Percentiles rank a stretch among this genome's conserved stretches.
phyloP scores from a whole-genome alignment of 2,329 filamentous ascomycete genomes.

The Aspergillus nomiae region DNA sequence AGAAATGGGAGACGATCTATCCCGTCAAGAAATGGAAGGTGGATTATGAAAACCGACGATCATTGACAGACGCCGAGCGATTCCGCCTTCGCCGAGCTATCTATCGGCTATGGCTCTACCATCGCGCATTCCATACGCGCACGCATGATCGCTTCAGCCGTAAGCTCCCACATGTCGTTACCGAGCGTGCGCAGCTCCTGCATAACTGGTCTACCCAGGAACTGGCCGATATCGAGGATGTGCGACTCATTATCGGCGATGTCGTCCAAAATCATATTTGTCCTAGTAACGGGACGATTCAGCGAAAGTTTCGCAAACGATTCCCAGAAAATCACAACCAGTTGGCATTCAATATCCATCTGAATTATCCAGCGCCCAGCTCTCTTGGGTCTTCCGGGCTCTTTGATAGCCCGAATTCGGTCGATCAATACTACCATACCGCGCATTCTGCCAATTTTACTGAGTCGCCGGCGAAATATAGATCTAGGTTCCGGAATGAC shows the following conservation, averaged over 20 bases:
- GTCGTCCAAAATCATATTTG: conserved; percentile 61
- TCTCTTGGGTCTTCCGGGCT: conserved; percentile 2
- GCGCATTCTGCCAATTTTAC: conserved; percentile 22
- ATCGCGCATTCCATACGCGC: conserved; percentile 59
- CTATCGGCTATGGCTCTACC: conserved; percentile 64
- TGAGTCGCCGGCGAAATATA: conserved; percentile 40
- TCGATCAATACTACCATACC: conserved; percentile 26
- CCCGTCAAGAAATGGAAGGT: conserved; percentile 65
- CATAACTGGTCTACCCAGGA: conserved; percentile 61
- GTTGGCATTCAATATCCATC: conserved; percentile 55
- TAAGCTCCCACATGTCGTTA: conserved; percentile 47
- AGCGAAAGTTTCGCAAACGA: conserved; percentile 60
- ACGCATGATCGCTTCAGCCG: conserved; percentile 54
- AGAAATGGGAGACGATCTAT: conserved; percentile 63
- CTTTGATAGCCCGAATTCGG: conserved; percentile 11
- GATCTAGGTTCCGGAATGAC: conserved; percentile 51
- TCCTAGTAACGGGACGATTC: conserved; percentile 62
- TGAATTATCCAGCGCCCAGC: conserved; percentile 48
- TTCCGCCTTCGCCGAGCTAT: conserved; percentile 57
- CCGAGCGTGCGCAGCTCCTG: conserved; percentile 57
- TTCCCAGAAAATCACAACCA: conserved; percentile 53
- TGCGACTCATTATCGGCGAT: conserved; percentile 57
- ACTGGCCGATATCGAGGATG: conserved; percentile 62
- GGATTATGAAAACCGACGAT: conserved; percentile 57
- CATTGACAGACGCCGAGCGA: conserved; percentile 53